phyloP scores from a whole-genome alignment of 1,284 basidiomycete species.

The Pyrrhoderma lamaoense region DNA sequence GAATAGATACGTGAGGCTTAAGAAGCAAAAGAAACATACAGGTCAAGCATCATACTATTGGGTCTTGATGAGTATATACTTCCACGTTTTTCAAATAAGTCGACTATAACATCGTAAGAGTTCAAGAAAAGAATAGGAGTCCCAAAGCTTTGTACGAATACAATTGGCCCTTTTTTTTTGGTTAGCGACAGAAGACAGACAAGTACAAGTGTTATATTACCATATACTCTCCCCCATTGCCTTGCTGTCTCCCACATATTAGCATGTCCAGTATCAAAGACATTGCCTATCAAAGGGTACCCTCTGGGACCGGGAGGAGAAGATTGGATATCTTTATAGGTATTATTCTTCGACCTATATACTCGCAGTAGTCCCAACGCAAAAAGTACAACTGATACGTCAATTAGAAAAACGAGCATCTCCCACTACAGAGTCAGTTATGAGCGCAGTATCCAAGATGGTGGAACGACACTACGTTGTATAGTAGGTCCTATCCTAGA shows the following conservation, averaged over 20 bases:
- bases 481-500: no score
- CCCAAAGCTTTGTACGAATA: constrained; percentile 7
- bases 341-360: no score
- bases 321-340: neutral
- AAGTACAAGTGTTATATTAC: constrained; percentile 22
- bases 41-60: constrained; percentile 2
- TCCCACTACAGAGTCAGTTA: no score
- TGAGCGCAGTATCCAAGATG: no score
- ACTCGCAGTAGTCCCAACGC: no score
- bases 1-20: neutral
- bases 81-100: constrained; percentile 12
- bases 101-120: constrained; percentile 8
- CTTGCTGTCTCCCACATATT: constrained; percentile 36
- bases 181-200: neutral
- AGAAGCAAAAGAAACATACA: neutral
- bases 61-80: constrained; percentile 13
- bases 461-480: no score
- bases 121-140: constrained; percentile 9
- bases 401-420: no score
- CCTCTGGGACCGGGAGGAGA: constrained; percentile 16
- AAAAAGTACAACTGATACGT: no score
- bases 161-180: neutral
- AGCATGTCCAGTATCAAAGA: constrained; percentile 34
- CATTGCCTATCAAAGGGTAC: constrained; percentile 36
- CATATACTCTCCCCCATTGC: constrained; percentile 36